phyloP scores from a whole-genome alignment of 1,284 basidiomycete genomes.

The Trichosporon sp. region DNA sequence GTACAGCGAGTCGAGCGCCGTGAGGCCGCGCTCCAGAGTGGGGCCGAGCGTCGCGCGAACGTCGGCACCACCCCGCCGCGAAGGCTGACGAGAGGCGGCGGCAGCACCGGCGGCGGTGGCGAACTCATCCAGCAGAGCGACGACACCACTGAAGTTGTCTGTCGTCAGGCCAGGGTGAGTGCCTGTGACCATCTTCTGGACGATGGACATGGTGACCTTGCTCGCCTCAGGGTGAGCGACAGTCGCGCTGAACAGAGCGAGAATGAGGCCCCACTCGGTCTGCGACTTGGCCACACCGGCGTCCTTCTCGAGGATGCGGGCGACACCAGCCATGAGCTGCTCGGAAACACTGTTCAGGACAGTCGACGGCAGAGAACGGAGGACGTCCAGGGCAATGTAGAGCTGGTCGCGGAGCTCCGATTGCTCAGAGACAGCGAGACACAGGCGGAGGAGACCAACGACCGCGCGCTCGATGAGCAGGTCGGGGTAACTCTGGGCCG shows the following conservation, averaged over 20 bases:
- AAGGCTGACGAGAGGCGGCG: conserved; percentile 61
- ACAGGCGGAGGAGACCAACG: conserved; percentile 80
- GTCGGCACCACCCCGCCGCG: conserved; percentile 39
- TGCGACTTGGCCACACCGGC: conserved; percentile 74
- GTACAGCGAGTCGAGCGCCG: conserved; percentile 78
- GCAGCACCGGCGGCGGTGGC: conserved; percentile 70
- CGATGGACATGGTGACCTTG: conserved; percentile 76
- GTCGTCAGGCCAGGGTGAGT: conserved; percentile 62
- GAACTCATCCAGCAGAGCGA: conserved; percentile 84
- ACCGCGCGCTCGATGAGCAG: conserved; percentile 94
- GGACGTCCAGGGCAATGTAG: conserved; percentile 86
- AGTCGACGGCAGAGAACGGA: conserved; percentile 74
- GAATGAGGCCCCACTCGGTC: conserved; percentile 94
- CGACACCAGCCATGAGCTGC: conserved; percentile 83
- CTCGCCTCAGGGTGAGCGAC: conserved; percentile 86
- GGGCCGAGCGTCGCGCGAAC: conserved; percentile 62
- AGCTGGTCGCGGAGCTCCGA: conserved; percentile 82
- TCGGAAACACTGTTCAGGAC: conserved; percentile 85
- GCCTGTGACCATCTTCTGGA: conserved; percentile 64
- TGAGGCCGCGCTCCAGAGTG: conserved; percentile 74
- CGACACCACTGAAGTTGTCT: conserved; percentile 80
- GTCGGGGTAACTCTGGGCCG: conserved; percentile 79
- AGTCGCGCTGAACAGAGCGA: conserved; percentile 84
- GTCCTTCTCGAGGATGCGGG: conserved; percentile 74
- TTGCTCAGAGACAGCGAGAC: conserved; percentile 75